These are phyloP conservation scores for Colletotrichum somersetense DNA, from an alignment of 2,329 filamentous ascomycete species.

Conservation along the genomic window DNA sequence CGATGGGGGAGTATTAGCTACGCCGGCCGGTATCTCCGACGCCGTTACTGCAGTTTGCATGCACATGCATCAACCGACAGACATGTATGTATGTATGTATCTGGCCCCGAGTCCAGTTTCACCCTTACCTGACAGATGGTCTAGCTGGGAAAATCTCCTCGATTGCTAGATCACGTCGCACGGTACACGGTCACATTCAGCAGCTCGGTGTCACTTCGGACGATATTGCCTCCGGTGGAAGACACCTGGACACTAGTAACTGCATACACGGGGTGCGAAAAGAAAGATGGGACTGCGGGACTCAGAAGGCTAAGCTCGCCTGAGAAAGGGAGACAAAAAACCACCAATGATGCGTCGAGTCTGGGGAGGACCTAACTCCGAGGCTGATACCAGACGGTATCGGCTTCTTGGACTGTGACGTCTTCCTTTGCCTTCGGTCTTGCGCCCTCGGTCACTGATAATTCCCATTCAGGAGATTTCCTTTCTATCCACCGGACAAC, in stretches of 20 bases:
- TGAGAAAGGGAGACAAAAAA: constrained; percentile 8
- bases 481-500: constrained; percentile 14
- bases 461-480: not conserved
- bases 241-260: constrained; percentile 2
- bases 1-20: not conserved
- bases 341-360: constrained; percentile 32
- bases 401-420: constrained; percentile 21
- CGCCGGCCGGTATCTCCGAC: not conserved
- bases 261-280: constrained; percentile 20
- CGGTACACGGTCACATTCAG: constrained; percentile 9
- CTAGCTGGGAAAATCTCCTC: not conserved
- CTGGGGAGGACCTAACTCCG: constrained; percentile 37
- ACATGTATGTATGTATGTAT: too few relatives aligned
- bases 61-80: not conserved
- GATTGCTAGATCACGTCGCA: constrained; percentile 22
- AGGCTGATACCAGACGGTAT: not conserved
- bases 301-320: constrained; percentile 17
- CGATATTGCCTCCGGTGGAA: constrained; percentile 12
- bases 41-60: constrained; percentile 3
- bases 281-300: constrained; percentile 25
- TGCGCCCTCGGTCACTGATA: not conserved
- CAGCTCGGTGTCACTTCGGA: constrained; percentile 17
- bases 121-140: not conserved
- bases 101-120: not conserved
- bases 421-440: constrained; percentile 10